Evolutionary conservation across 257 asterid species (phyloP), one percentile per base, ranked within the genome.

Genomic region (Solanum corneliomulleri): DNA sequence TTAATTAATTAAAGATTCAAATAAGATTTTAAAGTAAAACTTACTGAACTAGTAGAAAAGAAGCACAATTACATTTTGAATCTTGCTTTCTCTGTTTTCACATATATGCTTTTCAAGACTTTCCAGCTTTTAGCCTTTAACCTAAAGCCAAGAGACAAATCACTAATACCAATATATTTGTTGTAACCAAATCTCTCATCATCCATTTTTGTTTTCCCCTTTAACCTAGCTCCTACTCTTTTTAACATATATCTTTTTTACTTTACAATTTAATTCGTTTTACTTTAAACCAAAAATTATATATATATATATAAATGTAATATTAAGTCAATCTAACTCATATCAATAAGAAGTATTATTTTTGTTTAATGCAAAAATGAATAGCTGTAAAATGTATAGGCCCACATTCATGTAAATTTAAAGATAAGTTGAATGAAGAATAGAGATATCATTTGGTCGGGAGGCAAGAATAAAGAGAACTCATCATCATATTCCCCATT

Each of bases 141-240:
- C 93, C 90, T 81, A 71, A 91, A 88, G 90, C 69, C 84, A 85
- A 93, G 92, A 90, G 92, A 92, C 92, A 89, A 85, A 85, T 87
- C 86, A 88, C 71, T 87, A 89, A 84, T 13, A 82, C 69, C 87
- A 68, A 86, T 66, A 72, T 44, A 42, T 33, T n/a, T 25, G 81
- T 75, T 44, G 88, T 69, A 74, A 20, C n/a, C 71, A 82, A 70
- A 27, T 69, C 83, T 70, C 84, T 35, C 84, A 60, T 87, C 85
- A 86, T 83, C 87, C n/a, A 82, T 87, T 42, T 49, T 66, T 82
- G 37, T 72, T 21, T 85, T 88, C 86, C 35, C 35, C 35, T 31
- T 31, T 31, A 31, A 31, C 33, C 70, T 9, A 4, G 11, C 2
- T 21, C 29, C 27, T 23, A 56, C 68, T 78, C 41, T 44, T 49